Evolutionary conservation across 169 alveolate genomes (phyloP), one percentile per base, ranked within the genome.

Genomic region (Plasmodium reichenowi): DNA sequence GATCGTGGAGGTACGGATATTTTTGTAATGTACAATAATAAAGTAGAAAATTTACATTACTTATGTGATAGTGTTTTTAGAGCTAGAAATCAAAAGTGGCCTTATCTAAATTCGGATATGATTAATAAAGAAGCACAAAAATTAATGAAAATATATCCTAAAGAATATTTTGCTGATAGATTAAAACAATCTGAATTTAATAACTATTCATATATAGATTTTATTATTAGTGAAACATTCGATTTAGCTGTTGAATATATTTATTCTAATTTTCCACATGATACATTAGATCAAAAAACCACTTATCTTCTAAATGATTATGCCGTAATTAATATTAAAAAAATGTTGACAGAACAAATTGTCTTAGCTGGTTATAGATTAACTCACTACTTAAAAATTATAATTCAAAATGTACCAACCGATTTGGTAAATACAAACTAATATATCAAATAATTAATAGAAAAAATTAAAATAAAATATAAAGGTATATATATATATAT

Each of bases 1-100:
- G 98, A 96, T 86, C 38, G 13, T n/a, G 97, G 97, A 9, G 98
- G 97, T 5, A 95, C 62, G 2, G 45, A 32, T 15, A 83, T 83
- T 38, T 15, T 56, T 67, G 12, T 83, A 52, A 10, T n/a, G 45
- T 83, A 67, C 67, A 32, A 83, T 56, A 26, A 83, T 4, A 68
- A 70, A 13, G 63, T 58, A 22, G 80, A 83, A n/a, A 68, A 54
- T 20, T 83, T 83, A 62, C 91, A 83, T 58, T 32, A 67, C 54
- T 58, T 83, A 83, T 83, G 91, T 50, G 91, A 83, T 43, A 24
- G 66, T 48, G 43, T 83, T 83, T 83, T 83, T 68, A 60, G 54
- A 20, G 8, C 83, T 15, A 54, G 91, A 60, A 43, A 26, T 48
- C 54, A 56, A n/a, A 83, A 43, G 15, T 83, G 91, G 91, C 91